Evolutionary conservation across 768 basidiomycete species (phyloP).

Genomic region (Leccinellum albellum): DNA sequence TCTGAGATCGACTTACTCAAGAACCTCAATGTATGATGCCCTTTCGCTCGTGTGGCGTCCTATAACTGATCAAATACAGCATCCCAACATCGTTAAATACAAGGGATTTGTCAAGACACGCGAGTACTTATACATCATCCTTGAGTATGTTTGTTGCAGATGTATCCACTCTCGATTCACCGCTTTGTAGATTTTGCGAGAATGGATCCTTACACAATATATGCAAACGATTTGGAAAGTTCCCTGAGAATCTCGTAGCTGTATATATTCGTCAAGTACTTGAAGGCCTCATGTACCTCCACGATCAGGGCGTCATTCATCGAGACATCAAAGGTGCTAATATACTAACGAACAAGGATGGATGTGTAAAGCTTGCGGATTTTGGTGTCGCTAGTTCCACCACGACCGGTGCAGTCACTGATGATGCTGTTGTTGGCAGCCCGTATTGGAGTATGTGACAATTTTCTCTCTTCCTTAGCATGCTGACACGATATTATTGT

Average conservation of each 20-base stretch:
- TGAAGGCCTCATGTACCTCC: conserved; percentile 92
- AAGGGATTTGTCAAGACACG: conserved; percentile 96
- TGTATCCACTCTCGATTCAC: conserved; percentile 8
- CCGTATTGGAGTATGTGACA: conserved; percentile 90
- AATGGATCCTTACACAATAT: conserved; percentile 96
- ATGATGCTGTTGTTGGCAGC: conserved; percentile 93
- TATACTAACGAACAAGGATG: conserved; percentile 97
- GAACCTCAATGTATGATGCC: conserved; percentile 77
- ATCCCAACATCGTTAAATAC: conserved; percentile 98
- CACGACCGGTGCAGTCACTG: conserved; percentile 67
- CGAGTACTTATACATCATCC: conserved; percentile 92
- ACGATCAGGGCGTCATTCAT: conserved; percentile 99
- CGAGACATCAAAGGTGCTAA: conserved; percentile 99
- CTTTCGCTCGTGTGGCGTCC: background rate
- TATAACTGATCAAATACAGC: conserved; percentile 44
- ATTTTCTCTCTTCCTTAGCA: background rate
- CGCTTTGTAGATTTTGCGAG: conserved; percentile 75
- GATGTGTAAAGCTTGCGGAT: conserved; percentile 97
- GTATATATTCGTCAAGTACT: conserved; percentile 97
- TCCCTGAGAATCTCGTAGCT: conserved; percentile 93
- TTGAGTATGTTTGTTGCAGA: conserved; percentile 59
- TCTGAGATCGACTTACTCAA: conserved; percentile 97
- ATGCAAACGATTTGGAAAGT: conserved; percentile 96
- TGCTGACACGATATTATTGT: conserved; percentile 6
- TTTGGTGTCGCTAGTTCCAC: conserved; percentile 92